These are phyloP conservation scores for Myxozyma neglecta DNA, from an alignment of 805 yeast species.

Conservation along the genomic window DNA sequence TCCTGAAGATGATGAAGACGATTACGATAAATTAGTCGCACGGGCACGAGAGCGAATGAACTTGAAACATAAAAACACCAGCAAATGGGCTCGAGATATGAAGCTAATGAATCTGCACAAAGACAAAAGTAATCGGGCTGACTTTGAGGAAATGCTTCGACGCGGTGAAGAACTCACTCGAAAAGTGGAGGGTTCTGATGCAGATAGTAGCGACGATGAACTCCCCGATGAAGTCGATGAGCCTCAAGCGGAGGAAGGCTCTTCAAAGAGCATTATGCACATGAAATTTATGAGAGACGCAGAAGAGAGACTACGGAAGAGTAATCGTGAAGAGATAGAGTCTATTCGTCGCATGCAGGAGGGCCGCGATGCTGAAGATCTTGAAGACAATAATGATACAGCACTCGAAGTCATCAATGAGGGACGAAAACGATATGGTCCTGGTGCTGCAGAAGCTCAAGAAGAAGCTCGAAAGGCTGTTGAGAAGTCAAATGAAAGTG, in stretches of 20 bases:
- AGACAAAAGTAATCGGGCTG: constrained; percentile 79
- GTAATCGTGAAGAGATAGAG: constrained; percentile 56
- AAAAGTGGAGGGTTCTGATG: constrained; percentile 64
- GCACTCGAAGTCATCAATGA: constrained; percentile 54
- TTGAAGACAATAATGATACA: constrained; percentile 44
- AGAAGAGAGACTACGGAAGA: constrained; percentile 62
- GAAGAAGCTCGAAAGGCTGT: constrained; percentile 27
- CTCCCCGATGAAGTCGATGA: constrained; percentile 46
- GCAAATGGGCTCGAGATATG: constrained; percentile 89
- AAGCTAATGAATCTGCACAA: constrained; percentile 86
- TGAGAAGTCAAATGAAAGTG: constrained; percentile 25
- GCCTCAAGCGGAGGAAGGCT: constrained; percentile 42
- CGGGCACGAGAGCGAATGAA: constrained; percentile 93
- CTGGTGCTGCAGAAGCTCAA: constrained; percentile 51
- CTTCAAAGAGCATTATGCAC: constrained; percentile 59
- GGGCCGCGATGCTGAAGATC: constrained; percentile 47
- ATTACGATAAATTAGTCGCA: constrained; percentile 56
- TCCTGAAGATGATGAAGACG: constrained; percentile 29
- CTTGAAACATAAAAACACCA: constrained; percentile 81
- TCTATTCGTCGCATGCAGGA: constrained; percentile 52
- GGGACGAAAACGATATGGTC: constrained; percentile 82
- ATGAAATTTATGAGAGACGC: constrained; percentile 97
- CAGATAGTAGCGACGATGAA: constrained; percentile 50
- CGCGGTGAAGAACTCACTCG: constrained; percentile 76
- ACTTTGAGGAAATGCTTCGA: constrained; percentile 90